phyloP scores from a whole-genome alignment of 1,284 basidiomycete species.

The Moesziomyces sp. region DNA sequence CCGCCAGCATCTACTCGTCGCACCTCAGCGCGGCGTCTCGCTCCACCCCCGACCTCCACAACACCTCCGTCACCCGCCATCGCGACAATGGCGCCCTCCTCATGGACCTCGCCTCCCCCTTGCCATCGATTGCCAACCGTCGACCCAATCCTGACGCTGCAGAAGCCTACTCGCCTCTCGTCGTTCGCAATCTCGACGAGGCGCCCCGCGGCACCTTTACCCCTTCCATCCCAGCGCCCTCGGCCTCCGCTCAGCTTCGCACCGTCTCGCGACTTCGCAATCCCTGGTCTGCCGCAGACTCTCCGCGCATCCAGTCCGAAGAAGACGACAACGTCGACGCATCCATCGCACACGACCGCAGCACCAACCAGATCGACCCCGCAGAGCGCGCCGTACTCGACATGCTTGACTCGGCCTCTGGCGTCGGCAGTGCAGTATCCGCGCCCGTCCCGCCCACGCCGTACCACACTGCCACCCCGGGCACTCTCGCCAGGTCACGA shows the following conservation, averaged over 20 bases:
- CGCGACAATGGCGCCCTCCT: conserved; percentile 34
- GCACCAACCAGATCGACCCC: conserved; percentile 19
- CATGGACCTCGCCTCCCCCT: conserved; percentile 23
- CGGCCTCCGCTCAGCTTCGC: conserved; percentile 21
- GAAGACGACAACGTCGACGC: conserved; percentile 44
- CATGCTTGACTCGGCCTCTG: conserved; percentile 50
- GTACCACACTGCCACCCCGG: conserved; percentile 36
- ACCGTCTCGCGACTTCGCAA: conserved; percentile 21
- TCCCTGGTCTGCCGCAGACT: conserved; percentile 29
- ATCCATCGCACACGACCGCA: conserved; percentile 36
- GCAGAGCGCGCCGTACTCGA: conserved; percentile 52
- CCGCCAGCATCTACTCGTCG: conserved; percentile 36
- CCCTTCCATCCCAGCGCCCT: conserved; percentile 26
- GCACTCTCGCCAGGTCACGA: conserved; percentile 27
- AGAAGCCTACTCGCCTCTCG: conserved; percentile 13
- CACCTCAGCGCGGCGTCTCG: conserved; percentile 43
- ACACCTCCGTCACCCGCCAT: conserved; percentile 31
- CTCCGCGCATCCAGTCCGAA: conserved; percentile 22
- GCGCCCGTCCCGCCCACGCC: conserved; percentile 26
- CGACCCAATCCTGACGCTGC: neutral
- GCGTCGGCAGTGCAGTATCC: conserved; percentile 15
- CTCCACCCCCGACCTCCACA: conserved; percentile 37
- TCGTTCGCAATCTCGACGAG: conserved; percentile 54
- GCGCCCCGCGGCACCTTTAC: conserved; percentile 49
- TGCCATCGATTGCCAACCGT: conserved; percentile 24